Base-by-base conservation (phyloP, 345 rosid species). In the Sonneratia alba region DNA sequence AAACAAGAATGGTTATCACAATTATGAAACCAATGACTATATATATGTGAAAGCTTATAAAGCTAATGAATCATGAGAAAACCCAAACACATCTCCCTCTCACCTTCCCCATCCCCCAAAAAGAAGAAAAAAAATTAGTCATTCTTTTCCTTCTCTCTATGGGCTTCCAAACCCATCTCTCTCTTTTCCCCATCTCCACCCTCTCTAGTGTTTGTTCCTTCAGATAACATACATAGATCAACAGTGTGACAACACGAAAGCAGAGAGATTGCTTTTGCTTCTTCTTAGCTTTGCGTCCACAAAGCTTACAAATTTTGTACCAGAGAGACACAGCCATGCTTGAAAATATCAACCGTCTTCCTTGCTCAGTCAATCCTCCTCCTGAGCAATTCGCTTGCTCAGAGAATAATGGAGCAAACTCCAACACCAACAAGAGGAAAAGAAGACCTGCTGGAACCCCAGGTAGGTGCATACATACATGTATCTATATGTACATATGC, bases 371-470 rank as follows among this genome's bases (percentile, higher is more conserved):
- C 67, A 47, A 21, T 71, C 77, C 85, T 8, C 84, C 83, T 69
- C 83, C 82, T 37, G 73, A 81, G 69, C 79, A 83, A 18, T 81
- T 80, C 81, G 62, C 77, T 42, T 88, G 79, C 38, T 42, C 73
- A 21, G 49, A 36, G 4, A 7, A 13, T 7, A 2, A 10, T 36
- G 48, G 15, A 36, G 77, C 37, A 78, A 78, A 81, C 14, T 19
- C 45, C 73, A 38, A 13, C 51, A 9, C 73, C 79, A 79, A 68
- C 67, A 92, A 91, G 83, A 87, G 91, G 76, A 91, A 88, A 77
- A 71, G 98, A 69, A 79, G 97, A 68, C 93, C 97, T 0, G 96
- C 98, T 37, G 98, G 98, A 36, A 88, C 96, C 57, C 98, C 97
- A 82, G 98, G 96, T 91, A 77, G 22, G 15, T 47, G 9, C 2